Base-by-base conservation (phyloP, 768 basidiomycete species). In the Termitomyces sp. region DNA sequence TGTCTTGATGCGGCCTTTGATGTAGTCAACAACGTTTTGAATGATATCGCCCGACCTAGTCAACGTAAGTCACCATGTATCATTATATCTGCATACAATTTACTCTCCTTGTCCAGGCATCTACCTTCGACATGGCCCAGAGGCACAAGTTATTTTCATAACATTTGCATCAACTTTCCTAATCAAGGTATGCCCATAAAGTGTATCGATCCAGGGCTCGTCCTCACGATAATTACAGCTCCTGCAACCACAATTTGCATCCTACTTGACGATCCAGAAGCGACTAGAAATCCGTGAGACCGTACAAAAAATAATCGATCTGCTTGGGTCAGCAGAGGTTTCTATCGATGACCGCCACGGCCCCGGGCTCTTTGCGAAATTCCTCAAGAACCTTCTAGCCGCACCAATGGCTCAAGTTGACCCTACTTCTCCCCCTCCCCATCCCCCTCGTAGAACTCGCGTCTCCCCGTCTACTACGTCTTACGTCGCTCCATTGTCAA, bases 151-250 rank as follows among this genome's bases (percentile, higher is more conserved):
- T 59, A 85, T 92, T 10, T 90, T 92, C 63, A 79, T 85, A 26
- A 89, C 86, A 0, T 92, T 92, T 60, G 90, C 91, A 10, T 84
- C 86, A 9, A 86, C 90, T 2, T 93, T 93, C 75, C 75, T 94
- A 16, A 79, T 94, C 61, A 92, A 93, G 77, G 88, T 86, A 65
- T 49, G 71, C 54, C 52, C 31, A 20, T 16, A 41, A n/a, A 5
- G 24, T 42, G n/a, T n/a, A 46, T 6, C 18, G 9, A 16, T 18
- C 9, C 43, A 27, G 41, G 27, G 41, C 41, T 60, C 47, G 24
- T 59, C 34, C 50, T 47, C 27, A 16, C n/a, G 24, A 5, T 39
- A 27, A n/a, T 4, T 4, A 3, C 14, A 87, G 86, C 79, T 92
- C n/a, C 76, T 93, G 13, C 88, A 89, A 71, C 90, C 88, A 4